Evolutionary conservation across 2,329 filamentous ascomycete species (phyloP), one percentile per base, ranked within the genome.

Genomic region (Sporothrix pseudoabietina): DNA sequence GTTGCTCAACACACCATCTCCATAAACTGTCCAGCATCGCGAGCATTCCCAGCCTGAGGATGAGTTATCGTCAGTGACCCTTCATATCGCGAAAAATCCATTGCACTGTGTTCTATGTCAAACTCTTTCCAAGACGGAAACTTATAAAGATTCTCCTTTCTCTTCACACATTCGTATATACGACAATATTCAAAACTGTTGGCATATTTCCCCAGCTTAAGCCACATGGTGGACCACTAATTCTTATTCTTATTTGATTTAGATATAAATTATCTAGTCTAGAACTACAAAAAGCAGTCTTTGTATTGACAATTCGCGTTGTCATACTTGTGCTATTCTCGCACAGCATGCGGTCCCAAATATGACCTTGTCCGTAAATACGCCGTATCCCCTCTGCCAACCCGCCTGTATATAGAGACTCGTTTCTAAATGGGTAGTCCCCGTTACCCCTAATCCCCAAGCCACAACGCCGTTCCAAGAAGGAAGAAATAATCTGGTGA

Each of bases 221-320:
- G 49, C 22, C 19, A n/a, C n/a, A 22, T 22, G 19, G 22, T n/a
- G 0, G 5, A 22, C 19, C 49, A 22, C 19, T 54, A 9, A 19
- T 22, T 54, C 5, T 8, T 54, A 22, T 8, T 54, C 22, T 22
- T 4, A 22, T 14, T 57, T 22, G 39, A 14, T 47, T 59, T 49
- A 19, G 44, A 44, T 59, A 55, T 71, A 35, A 63, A 47, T 71
- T 65, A 57, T 16, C 30, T 32, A 12, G 26, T 57, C 22, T 57
- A 16, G 32, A 57, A 16, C 26, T 57, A 57, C 52, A 26, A 26
- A 26, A 26, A 26, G 12, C n/a, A 55, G 12, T 55, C 5, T 49
- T 55, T 26, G n/a, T 12, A 55, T 55, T 16, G 14, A 19, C 52
- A 26, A 26, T 26, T 3, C n/a, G 12, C n/a, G 8, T 61, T 61